Percentiles rank a stretch among this genome's conserved stretches.
Conservation (phyloP, 371 early-diverging fungal species). For the Racocetra persica region DNA sequence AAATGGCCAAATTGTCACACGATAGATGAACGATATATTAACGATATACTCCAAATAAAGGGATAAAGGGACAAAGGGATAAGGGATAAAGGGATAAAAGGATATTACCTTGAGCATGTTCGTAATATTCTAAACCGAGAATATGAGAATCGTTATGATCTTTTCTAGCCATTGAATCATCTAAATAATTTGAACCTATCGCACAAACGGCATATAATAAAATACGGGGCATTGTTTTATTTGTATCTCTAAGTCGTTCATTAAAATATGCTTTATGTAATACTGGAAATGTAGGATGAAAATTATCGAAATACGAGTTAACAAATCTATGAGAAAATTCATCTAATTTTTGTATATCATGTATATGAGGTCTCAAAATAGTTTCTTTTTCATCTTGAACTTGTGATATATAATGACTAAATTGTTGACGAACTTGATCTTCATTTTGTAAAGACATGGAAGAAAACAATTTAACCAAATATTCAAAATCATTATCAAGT, state of each 20-base stretch:
- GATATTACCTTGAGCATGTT: constrained; percentile 29
- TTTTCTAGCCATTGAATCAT: constrained; percentile 5
- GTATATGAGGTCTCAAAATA: neutral
- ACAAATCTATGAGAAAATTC: neutral
- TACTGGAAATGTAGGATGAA: constrained; percentile 29
- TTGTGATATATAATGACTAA: neutral
- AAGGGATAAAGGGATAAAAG: too few species aligned
- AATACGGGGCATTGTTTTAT: neutral
- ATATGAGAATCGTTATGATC: neutral
- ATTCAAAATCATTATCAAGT: constrained; percentile 14
- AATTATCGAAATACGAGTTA: constrained; percentile 30
- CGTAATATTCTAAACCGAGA: constrained; percentile 24
- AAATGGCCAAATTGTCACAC: too few species aligned
- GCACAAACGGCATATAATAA: constrained; percentile 33
- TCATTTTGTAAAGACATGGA: constrained; percentile 24
- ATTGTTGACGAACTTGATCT: constrained; percentile 13
- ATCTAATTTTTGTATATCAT: neutral
- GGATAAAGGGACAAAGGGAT: too few species aligned
- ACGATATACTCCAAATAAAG: too few species aligned
- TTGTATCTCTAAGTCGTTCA: constrained; percentile 19
- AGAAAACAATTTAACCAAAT: constrained; percentile 1
- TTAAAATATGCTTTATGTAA: constrained; percentile 28
- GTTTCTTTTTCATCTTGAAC: neutral
- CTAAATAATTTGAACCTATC: constrained; percentile 31
- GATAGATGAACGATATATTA: too few species aligned